Conservation (phyloP, 371 early-diverging fungal genomes). For the Mortierella sp. region DNA sequence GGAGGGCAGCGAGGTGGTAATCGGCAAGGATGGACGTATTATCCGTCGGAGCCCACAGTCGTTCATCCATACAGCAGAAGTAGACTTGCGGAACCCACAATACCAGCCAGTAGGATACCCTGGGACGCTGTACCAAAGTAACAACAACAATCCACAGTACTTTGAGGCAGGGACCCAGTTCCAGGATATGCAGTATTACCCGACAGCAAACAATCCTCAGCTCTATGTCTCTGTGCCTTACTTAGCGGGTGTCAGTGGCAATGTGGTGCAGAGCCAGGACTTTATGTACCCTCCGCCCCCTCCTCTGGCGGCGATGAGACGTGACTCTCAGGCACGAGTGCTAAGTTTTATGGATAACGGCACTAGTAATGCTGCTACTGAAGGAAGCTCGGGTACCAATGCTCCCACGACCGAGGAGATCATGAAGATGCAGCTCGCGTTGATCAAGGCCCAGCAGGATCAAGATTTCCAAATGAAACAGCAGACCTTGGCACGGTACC, state of each 20-base stretch:
- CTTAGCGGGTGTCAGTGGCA: neutral
- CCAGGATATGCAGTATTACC: neutral
- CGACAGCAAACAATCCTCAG: neutral
- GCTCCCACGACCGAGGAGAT: neutral
- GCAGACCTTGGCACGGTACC: neutral
- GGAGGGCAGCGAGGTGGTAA: neutral
- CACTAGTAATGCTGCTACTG: neutral
- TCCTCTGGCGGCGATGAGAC: neutral
- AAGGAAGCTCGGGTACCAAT: neutral
- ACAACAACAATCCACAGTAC: slow-evolving; percentile 6
- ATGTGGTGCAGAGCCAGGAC: neutral
- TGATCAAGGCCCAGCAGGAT: slow-evolving; percentile 3
- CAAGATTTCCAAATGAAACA: neutral
- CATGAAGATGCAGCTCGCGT: neutral
- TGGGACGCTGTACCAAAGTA: neutral
- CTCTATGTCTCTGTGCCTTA: neutral
- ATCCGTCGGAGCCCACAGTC: neutral
- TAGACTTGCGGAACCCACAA: neutral
- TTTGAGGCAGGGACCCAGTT: neutral
- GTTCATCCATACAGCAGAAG: neutral
- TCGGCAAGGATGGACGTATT: neutral
- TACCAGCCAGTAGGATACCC: slow-evolving; percentile 3
- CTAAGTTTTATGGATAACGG: neutral
- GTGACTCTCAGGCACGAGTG: neutral
- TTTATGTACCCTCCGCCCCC: neutral